Conservation (phyloP, 768 basidiomycete genomes). For the Serendipita indica region DNA sequence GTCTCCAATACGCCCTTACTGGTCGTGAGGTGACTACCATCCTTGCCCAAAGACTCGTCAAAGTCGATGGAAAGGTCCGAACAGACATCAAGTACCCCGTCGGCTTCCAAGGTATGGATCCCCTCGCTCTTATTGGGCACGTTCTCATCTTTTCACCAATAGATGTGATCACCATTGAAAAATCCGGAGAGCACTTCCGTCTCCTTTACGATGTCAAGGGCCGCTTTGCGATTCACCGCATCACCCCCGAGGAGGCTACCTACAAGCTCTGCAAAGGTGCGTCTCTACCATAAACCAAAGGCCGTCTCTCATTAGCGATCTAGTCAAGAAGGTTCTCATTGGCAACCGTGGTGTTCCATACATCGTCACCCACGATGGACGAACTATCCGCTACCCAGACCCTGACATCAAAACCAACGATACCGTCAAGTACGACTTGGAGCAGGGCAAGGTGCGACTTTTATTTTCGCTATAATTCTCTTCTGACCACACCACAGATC, state of each 20-base stretch:
- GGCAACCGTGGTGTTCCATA: conserved; percentile 90
- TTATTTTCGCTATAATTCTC: background rate
- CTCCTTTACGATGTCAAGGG: conserved; percentile 99
- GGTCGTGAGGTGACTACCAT: conserved; percentile 92
- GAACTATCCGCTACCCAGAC: conserved; percentile 99
- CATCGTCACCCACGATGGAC: conserved; percentile 97
- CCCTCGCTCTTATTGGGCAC: background rate
- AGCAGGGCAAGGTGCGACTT: conserved; percentile 75
- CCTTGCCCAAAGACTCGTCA: conserved; percentile 90
- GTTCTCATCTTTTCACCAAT: background rate
- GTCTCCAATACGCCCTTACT: conserved; percentile 97
- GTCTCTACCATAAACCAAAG: background rate
- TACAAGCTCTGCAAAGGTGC: conserved; percentile 82
- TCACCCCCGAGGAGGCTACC: conserved; percentile 89
- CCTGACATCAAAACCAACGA: conserved; percentile 92
- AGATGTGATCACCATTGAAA: conserved; percentile 97
- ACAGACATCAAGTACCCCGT: conserved; percentile 94
- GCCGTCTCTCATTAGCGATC: background rate
- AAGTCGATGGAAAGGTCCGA: conserved; percentile 97
- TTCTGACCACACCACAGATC: background rate
- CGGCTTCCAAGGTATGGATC: conserved; percentile 81
- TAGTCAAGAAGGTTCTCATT: conserved; percentile 75
- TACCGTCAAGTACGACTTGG: conserved; percentile 92
- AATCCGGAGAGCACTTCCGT: conserved; percentile 98
- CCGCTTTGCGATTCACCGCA: conserved; percentile 98